These are phyloP conservation scores for Musa schizocarpa DNA, from an alignment of 176 grass and related monocot species.

Conservation along the genomic window DNA sequence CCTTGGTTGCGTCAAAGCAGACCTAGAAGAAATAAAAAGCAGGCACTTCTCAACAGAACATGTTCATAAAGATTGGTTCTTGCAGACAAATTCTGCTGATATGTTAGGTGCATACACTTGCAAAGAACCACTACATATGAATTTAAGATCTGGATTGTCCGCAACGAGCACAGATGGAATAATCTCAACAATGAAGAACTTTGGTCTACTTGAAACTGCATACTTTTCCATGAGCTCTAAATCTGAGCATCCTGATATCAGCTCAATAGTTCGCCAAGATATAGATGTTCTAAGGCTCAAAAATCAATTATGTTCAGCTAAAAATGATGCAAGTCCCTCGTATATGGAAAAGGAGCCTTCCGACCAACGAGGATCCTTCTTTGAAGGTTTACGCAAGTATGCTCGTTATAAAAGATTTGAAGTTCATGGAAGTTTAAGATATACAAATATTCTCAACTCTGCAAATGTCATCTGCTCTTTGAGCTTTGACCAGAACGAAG, in stretches of 20 bases:
- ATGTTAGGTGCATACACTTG: slow-evolving; percentile 14
- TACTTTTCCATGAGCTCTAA: slow-evolving; percentile 88
- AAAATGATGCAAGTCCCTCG: slow-evolving; percentile 29
- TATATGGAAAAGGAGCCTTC: slow-evolving; percentile 17
- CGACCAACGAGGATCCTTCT: slow-evolving; percentile 60
- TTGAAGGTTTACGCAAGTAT: slow-evolving; percentile 93
- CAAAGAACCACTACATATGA: slow-evolving; percentile 21
- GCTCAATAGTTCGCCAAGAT: slow-evolving; percentile 41
- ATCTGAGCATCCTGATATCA: slow-evolving; percentile 31
- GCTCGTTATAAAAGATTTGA: slow-evolving; percentile 70
- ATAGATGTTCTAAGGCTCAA: slow-evolving; percentile 52
- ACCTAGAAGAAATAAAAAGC: slow-evolving; percentile 60
- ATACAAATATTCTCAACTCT: slow-evolving; percentile 70
- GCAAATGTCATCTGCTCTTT: slow-evolving; percentile 95
- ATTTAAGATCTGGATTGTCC: slow-evolving; percentile 33
- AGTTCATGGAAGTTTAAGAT: slow-evolving; percentile 64
- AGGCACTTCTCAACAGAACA: slow-evolving; percentile 39
- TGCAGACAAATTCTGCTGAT: slow-evolving; percentile 25
- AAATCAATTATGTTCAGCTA: slow-evolving; percentile 31
- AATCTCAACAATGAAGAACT: slow-evolving; percentile 55
- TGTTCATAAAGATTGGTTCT: slow-evolving; percentile 19
- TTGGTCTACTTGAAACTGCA: slow-evolving; percentile 66
- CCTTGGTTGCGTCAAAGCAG: slow-evolving; percentile 49
- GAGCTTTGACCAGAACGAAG: slow-evolving; percentile 89
- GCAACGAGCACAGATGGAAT: slow-evolving; percentile 44